Evolutionary conservation across 2,329 filamentous ascomycete genomes (phyloP).

Genomic region (Colletotrichum theobromicola): DNA sequence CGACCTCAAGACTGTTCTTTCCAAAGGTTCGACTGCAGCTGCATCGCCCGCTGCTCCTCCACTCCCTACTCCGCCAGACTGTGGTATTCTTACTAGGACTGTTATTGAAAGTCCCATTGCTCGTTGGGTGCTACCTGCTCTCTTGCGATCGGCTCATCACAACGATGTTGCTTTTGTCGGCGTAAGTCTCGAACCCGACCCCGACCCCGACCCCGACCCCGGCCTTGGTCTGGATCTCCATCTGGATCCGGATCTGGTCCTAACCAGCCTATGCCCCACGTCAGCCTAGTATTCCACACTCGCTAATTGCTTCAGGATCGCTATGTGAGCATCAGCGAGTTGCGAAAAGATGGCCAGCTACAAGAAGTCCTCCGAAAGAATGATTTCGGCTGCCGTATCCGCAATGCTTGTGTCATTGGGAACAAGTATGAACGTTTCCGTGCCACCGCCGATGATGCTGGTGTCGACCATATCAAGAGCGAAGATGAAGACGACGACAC

Average conservation of each 20-base stretch:
- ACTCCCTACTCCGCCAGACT: constrained; percentile 49
- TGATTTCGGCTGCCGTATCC: constrained; percentile 80
- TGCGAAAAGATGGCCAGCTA: constrained; percentile 71
- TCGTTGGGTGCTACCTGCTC: constrained; percentile 80
- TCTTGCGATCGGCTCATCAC: constrained; percentile 69
- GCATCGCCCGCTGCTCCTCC: constrained; percentile 31
- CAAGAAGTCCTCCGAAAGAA: constrained; percentile 78
- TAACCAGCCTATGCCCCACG: background rate
- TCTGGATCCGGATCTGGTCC: background rate
- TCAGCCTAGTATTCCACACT: background rate
- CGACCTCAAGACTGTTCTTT: constrained; percentile 45
- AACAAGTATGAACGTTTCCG: constrained; percentile 43
- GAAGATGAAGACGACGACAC: constrained; percentile 42
- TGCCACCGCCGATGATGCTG: constrained; percentile 30
- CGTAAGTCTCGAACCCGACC: constrained; percentile 52
- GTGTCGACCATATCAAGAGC: constrained; percentile 34
- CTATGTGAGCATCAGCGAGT: constrained; percentile 81
- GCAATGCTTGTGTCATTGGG: constrained; percentile 80
- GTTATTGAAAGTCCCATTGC: constrained; percentile 77
- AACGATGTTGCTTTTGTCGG: constrained; percentile 91
- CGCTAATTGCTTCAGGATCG: constrained; percentile 61
- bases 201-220: too few relatives aligned
- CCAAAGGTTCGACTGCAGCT: constrained; percentile 36
- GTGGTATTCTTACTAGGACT: constrained; percentile 81
- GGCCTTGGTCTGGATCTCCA: background rate